phyloP scores from a whole-genome alignment of 2,329 filamentous ascomycete species.

The Calonectria fujianensis region DNA sequence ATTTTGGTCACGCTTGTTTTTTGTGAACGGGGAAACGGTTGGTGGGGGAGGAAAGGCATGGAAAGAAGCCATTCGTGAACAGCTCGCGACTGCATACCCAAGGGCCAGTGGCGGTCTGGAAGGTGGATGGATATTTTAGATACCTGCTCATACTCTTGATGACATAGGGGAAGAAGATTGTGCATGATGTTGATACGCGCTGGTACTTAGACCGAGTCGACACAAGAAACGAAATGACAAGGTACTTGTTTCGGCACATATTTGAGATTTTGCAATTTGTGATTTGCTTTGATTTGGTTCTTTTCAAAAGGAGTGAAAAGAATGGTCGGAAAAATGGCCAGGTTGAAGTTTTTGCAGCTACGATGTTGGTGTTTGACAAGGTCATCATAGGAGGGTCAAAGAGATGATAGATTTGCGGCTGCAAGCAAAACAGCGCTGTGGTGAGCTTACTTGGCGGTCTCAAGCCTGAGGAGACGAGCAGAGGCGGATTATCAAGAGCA shows the following conservation, averaged over 20 bases:
- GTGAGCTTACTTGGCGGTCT: neutral
- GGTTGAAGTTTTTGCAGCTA: neutral
- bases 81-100: constrained; percentile 27
- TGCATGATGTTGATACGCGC: constrained; percentile 35
- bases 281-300: neutral
- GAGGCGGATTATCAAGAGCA: neutral
- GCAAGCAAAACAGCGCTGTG: too few species aligned
- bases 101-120: constrained; percentile 34
- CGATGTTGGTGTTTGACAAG: neutral
- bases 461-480: neutral
- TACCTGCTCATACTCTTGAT: constrained; percentile 46
- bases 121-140: constrained; percentile 49
- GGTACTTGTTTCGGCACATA: constrained; percentile 20
- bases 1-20: constrained; percentile 33
- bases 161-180: constrained; percentile 42
- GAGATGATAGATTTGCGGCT: neutral
- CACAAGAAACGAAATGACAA: constrained; percentile 35
- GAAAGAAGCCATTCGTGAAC: constrained; percentile 25
- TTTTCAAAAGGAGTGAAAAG: neutral
- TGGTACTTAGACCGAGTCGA: constrained; percentile 37
- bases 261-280: neutral
- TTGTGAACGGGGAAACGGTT: constrained; percentile 13
- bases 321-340: neutral
- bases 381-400: neutral
- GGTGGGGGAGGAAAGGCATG: constrained; percentile 19